Evolutionary conservation across 208 protist genomes (phyloP).

Genomic region (Plasmodiophora brassicae): DNA sequence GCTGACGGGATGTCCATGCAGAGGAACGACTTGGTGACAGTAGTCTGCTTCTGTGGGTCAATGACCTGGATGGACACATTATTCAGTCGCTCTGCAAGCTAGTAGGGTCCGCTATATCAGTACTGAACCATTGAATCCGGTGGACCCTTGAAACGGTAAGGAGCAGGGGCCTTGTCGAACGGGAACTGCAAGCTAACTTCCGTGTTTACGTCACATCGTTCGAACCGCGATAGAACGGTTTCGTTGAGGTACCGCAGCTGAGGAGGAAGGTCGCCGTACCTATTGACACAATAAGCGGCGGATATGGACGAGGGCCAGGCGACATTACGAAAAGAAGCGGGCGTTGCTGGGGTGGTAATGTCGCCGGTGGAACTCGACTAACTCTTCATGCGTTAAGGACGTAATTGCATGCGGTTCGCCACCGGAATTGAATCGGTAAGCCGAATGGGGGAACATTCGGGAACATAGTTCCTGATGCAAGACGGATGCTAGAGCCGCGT

Average conservation of each 20-base stretch:
- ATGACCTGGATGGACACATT: background rate
- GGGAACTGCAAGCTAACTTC: background rate
- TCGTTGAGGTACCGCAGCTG: slow-evolving; percentile 11
- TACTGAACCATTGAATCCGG: background rate
- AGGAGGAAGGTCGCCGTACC: background rate
- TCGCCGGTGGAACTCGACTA: slow-evolving; percentile 46
- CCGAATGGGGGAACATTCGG: slow-evolving; percentile 37
- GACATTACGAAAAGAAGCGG: slow-evolving; percentile 28
- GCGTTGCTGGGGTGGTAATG: slow-evolving; percentile 58
- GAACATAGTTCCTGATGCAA: background rate
- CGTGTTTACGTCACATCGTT: background rate
- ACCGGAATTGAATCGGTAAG: slow-evolving; percentile 41
- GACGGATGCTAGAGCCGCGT: slow-evolving; percentile 31
- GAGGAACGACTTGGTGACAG: background rate
- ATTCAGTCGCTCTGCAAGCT: background rate
- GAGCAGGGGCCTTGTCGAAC: background rate
- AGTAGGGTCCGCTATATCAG: background rate
- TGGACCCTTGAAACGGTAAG: background rate
- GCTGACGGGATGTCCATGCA: background rate
- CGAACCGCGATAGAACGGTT: background rate
- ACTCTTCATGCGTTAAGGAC: slow-evolving; percentile 41
- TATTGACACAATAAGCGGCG: background rate
- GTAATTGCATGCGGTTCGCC: slow-evolving; percentile 45
- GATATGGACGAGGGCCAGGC: background rate
- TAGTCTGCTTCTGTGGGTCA: background rate